Evolutionary conservation across 805 yeast species (phyloP).

Genomic region (Nematodospora valgi): DNA sequence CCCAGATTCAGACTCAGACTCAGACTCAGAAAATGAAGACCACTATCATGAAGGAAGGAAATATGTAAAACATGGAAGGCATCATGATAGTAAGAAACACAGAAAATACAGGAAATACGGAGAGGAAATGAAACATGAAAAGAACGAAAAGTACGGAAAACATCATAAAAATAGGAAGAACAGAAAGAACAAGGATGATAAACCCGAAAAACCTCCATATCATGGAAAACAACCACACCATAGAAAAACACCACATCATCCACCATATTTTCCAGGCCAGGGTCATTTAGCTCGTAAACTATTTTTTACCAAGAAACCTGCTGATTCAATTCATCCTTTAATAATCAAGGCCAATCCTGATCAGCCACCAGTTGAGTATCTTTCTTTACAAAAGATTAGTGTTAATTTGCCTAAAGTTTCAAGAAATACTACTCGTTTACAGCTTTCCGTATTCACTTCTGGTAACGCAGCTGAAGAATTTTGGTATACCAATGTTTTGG

Average conservation of each 20-base stretch:
- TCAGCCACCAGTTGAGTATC: constrained; percentile 44
- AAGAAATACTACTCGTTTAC: constrained; percentile 57
- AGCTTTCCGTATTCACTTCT: constrained; percentile 58
- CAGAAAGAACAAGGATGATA: constrained; percentile 2
- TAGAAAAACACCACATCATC: constrained; percentile 4
- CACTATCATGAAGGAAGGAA: not conserved
- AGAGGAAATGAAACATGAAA: constrained; percentile 1
- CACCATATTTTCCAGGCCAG: not conserved
- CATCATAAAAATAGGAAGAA: constrained; percentile 2
- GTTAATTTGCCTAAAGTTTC: constrained; percentile 45
- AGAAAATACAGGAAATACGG: not conserved
- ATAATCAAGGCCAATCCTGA: constrained; percentile 15
- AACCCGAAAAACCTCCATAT: constrained; percentile 3
- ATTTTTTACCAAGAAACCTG: constrained; percentile 30
- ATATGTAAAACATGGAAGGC: not conserved
- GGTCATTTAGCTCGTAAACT: constrained; percentile 11
- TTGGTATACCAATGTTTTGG: constrained; percentile 69
- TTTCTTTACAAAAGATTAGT: constrained; percentile 38
- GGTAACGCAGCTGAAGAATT: constrained; percentile 83
- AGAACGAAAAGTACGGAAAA: not conserved
- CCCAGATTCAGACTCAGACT: constrained; percentile 5
- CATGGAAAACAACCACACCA: constrained; percentile 3
- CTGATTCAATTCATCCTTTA: constrained; percentile 40
- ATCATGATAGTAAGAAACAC: not conserved
- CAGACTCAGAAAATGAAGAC: constrained; percentile 4